Evolutionary conservation across 345 rosid genomes (phyloP).

Genomic region (Trapa incisa): DNA sequence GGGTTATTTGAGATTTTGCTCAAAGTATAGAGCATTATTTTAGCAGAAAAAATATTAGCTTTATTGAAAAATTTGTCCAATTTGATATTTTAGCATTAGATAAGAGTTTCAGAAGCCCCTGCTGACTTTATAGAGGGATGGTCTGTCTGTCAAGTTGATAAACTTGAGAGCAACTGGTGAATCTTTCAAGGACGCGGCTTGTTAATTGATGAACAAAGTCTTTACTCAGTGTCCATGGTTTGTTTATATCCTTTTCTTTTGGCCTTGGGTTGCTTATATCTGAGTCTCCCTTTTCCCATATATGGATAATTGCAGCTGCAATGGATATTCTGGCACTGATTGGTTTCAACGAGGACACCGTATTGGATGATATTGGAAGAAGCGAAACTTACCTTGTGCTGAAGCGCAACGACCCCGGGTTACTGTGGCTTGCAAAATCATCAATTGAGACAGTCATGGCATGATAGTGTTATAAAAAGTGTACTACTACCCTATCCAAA

Average conservation of each 20-base stretch:
- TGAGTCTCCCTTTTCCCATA: neutral
- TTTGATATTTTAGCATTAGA: no score
- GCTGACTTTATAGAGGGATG: no score
- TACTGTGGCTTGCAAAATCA: constrained; percentile 88
- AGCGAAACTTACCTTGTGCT: constrained; percentile 54
- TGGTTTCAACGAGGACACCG: constrained; percentile 65
- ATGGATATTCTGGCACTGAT: constrained; percentile 57
- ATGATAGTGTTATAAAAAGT: constrained; percentile 12
- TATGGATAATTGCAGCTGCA: constrained; percentile 43
- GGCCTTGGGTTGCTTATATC: neutral
- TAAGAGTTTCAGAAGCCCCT: neutral
- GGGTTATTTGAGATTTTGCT: no score
- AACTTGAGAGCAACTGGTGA: no score
- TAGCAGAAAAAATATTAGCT: no score
- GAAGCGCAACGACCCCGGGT: constrained; percentile 82
- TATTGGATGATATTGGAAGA: constrained; percentile 35
- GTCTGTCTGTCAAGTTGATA: neutral
- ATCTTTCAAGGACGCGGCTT: no score
- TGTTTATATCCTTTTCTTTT: no score
- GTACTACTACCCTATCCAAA: neutral
- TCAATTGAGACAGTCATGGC: constrained; percentile 44
- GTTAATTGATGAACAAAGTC: neutral
- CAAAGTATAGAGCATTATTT: no score
- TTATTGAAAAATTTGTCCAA: no score
- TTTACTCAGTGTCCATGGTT: neutral